Conservation (phyloP, 2,329 filamentous ascomycete genomes). For the Graphilbum fragrans region DNA sequence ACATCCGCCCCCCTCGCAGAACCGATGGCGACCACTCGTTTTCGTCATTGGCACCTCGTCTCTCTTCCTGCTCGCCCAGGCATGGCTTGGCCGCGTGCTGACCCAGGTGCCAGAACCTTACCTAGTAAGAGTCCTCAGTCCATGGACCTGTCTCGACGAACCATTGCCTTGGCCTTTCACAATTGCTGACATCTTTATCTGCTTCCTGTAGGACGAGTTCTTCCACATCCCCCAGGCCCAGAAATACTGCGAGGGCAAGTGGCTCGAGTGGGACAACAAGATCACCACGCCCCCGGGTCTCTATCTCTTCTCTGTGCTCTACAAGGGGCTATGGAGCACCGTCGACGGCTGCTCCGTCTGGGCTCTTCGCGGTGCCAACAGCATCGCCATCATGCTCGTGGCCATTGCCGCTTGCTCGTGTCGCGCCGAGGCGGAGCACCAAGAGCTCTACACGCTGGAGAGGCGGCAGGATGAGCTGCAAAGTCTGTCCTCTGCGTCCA, state of each 20-base stretch:
- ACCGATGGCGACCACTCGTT: constrained; percentile 5
- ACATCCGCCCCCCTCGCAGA: not conserved
- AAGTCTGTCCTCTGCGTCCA: not conserved
- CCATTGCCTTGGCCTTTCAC: too few species aligned
- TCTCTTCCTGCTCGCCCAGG: constrained; percentile 16
- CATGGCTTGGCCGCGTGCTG: constrained; percentile 28
- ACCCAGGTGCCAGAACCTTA: constrained; percentile 38
- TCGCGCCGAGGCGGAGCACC: constrained; percentile 37
- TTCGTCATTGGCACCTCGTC: constrained; percentile 7
- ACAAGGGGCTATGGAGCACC: constrained; percentile 5
- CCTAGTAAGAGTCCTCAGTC: constrained; percentile 27
- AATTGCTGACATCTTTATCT: too few species aligned
- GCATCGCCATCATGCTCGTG: constrained; percentile 27
- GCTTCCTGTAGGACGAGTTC: constrained; percentile 62
- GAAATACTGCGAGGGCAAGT: constrained; percentile 66
- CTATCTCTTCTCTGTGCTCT: constrained; percentile 22
- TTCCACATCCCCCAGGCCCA: constrained; percentile 90
- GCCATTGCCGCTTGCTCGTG: constrained; percentile 35
- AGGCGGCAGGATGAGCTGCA: constrained; percentile 11
- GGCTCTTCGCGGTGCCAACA: constrained; percentile 37
- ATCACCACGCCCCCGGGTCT: constrained; percentile 93
- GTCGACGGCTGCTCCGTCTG: constrained; percentile 14
- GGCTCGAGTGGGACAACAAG: constrained; percentile 81
- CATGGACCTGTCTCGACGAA: not conserved
- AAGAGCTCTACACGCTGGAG: constrained; percentile 8